Percentiles rank a stretch among this genome's conserved stretches.
These are phyloP conservation scores for Lasiodiplodia citricola DNA, from an alignment of 2,329 filamentous ascomycete species.

Conservation along the genomic window DNA sequence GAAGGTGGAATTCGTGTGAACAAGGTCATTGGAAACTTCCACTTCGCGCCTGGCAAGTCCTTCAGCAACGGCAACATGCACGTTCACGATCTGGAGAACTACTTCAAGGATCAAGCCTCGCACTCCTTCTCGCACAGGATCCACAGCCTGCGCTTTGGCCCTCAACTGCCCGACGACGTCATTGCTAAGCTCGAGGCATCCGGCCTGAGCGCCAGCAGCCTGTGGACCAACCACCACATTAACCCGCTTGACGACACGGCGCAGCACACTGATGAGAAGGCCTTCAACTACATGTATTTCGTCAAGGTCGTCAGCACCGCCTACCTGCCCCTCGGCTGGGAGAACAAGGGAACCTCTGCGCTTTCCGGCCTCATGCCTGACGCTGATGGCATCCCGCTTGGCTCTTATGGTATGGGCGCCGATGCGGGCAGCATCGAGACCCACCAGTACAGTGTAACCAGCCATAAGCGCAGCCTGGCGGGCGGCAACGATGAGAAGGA, in stretches of 20 bases:
- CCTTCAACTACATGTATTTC: conserved; percentile 99
- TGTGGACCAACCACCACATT: conserved; percentile 86
- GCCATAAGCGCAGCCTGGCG: conserved; percentile 84
- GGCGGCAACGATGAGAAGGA: conserved; percentile 86
- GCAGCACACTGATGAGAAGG: conserved; percentile 79
- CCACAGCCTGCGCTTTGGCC: conserved; percentile 90
- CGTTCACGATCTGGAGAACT: conserved; percentile 96
- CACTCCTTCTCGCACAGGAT: conserved; percentile 92
- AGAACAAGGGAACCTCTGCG: conserved; percentile 57
- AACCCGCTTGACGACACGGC: conserved; percentile 86
- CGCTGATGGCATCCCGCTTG: conserved; percentile 47
- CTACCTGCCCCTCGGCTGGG: conserved; percentile 91
- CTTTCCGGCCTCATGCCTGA: conserved; percentile 29
- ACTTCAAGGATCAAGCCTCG: conserved; percentile 74
- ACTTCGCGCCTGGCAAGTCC: conserved; percentile 92
- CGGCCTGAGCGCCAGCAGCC: conserved; percentile 57
- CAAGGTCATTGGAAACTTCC: conserved; percentile 98
- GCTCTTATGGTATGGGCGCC: conserved; percentile 46
- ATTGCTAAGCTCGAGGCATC: conserved; percentile 60
- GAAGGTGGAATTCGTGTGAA: conserved; percentile 93
- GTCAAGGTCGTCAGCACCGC: conserved; percentile 97
- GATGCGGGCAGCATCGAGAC: conserved; percentile 92
- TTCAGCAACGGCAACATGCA: conserved; percentile 98
- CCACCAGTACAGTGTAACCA: conserved; percentile 97
- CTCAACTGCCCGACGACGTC: conserved; percentile 79